Evolutionary conservation across 192 early-diverging fungal species (phyloP).

Genomic region (Irineochytrium annulatum): DNA sequence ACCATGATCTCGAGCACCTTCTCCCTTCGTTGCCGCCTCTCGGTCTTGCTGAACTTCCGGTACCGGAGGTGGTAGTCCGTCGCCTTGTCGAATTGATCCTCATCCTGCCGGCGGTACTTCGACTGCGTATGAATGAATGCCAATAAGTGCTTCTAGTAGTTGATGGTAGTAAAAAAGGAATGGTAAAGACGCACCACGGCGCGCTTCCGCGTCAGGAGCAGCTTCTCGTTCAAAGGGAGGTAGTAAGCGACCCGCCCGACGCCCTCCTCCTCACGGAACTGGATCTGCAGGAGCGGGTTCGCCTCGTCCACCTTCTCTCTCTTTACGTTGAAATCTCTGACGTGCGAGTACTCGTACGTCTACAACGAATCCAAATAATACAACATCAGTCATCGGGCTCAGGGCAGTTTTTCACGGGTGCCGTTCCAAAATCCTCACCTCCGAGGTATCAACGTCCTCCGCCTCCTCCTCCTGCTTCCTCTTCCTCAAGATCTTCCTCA

Average conservation of each 20-base stretch:
- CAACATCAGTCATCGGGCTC: neutral
- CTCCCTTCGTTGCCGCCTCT: neutral
- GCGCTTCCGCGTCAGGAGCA: slow-evolving; percentile 14
- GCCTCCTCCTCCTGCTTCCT: slow-evolving; percentile 24
- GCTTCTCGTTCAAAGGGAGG: slow-evolving; percentile 1
- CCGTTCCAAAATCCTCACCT: neutral
- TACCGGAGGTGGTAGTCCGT: neutral
- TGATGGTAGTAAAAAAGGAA: slow-evolving; percentile 9
- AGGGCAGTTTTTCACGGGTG: neutral
- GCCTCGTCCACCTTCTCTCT: neutral
- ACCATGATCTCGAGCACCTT: neutral
- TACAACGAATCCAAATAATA: neutral
- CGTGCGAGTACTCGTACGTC: slow-evolving; percentile 5
- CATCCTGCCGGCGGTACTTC: slow-evolving; percentile 7
- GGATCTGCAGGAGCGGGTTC: slow-evolving; percentile 10
- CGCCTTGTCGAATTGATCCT: neutral
- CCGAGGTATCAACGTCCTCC: slow-evolving; percentile 8
- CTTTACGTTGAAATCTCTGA: slow-evolving; percentile 19
- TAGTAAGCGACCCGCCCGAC: slow-evolving; percentile 10
- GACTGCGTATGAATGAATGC: slow-evolving; percentile 13
- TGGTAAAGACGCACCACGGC: neutral
- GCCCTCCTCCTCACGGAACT: slow-evolving; percentile 13
- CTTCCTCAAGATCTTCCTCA: neutral
- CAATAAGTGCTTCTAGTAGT: neutral
- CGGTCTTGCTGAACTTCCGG: neutral